Percentiles rank a stretch among this genome's conserved stretches.
Conservation (phyloP, 768 basidiomycete genomes). For the Lactarius akahatsu region DNA sequence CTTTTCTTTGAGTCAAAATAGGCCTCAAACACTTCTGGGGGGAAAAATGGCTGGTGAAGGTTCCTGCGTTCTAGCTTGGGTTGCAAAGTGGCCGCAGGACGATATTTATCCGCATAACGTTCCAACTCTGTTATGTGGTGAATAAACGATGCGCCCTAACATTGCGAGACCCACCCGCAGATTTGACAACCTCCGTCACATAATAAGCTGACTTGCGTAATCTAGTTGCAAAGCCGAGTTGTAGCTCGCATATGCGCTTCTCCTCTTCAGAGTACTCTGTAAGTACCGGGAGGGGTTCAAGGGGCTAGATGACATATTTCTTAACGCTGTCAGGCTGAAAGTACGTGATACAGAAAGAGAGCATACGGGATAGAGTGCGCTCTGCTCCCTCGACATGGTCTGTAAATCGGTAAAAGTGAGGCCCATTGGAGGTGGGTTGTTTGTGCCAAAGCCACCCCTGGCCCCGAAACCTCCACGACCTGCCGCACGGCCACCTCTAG, state of each 20-base stretch:
- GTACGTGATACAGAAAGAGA: background rate
- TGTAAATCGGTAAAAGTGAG: constrained; percentile 79
- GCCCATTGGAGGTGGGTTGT: constrained; percentile 66
- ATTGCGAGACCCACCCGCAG: constrained; percentile 44
- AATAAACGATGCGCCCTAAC: background rate
- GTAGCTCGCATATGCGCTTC: constrained; percentile 60
- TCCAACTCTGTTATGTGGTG: constrained; percentile 54
- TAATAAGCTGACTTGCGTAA: constrained; percentile 73
- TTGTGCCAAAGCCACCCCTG: constrained; percentile 41
- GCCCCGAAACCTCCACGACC: constrained; percentile 57
- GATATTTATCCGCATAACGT: constrained; percentile 84
- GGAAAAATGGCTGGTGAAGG: constrained; percentile 76
- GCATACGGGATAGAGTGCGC: constrained; percentile 79
- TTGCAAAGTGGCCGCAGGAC: constrained; percentile 56
- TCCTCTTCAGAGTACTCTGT: constrained; percentile 67
- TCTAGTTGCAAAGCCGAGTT: constrained; percentile 63
- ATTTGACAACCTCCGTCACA: constrained; percentile 67
- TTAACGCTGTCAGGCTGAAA: constrained; percentile 11
- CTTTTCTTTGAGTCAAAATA: constrained; percentile 78
- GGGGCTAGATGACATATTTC: constrained; percentile 46
- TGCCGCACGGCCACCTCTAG: constrained; percentile 49
- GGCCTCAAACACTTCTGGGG: constrained; percentile 67
- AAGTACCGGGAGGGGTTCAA: constrained; percentile 64
- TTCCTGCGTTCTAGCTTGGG: constrained; percentile 70
- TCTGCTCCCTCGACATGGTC: constrained; percentile 70